phyloP scores from a whole-genome alignment of 164 flowering plant species.

The Paratinospora sagittata region DNA sequence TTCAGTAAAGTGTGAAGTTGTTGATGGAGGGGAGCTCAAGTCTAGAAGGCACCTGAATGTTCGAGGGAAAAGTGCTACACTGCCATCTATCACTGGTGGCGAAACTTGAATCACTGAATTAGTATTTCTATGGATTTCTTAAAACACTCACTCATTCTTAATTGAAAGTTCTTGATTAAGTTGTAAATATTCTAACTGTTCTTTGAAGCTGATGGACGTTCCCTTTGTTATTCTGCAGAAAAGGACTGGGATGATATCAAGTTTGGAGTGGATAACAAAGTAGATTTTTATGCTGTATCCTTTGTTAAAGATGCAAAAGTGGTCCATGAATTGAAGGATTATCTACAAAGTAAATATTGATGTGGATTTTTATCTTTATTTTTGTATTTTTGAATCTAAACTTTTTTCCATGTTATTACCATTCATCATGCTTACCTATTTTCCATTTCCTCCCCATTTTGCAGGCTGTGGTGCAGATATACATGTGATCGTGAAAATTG shows the following conservation, averaged over 20 bases:
- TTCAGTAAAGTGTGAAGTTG: constrained; percentile 88
- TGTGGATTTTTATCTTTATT: not conserved
- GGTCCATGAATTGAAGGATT: constrained; percentile 84
- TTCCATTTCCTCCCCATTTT: constrained; percentile 11
- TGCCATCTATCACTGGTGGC: constrained; percentile 91
- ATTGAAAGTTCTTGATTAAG: not conserved
- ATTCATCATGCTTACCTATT: not conserved
- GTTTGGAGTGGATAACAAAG: constrained; percentile 91
- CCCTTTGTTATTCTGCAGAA: constrained; percentile 41
- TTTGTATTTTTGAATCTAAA: not conserved
- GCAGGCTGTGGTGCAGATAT: constrained; percentile 80
- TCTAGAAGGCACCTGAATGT: constrained; percentile 96
- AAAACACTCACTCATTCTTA: not conserved
- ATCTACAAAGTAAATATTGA: constrained; percentile 51
- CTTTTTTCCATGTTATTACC: not conserved
- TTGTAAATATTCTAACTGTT: not conserved
- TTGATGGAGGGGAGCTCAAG: constrained; percentile 98
- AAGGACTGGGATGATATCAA: constrained; percentile 94
- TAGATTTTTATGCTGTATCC: constrained; percentile 95
- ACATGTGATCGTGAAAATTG: constrained; percentile 76
- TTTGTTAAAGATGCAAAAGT: constrained; percentile 95
- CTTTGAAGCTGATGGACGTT: constrained; percentile 7
- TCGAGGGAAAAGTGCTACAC: constrained; percentile 98
- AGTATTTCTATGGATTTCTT: not conserved
- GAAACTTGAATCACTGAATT: constrained; percentile 6